Conservation (phyloP, 2,329 filamentous ascomycete genomes). For the Stenocarpella maydis region DNA sequence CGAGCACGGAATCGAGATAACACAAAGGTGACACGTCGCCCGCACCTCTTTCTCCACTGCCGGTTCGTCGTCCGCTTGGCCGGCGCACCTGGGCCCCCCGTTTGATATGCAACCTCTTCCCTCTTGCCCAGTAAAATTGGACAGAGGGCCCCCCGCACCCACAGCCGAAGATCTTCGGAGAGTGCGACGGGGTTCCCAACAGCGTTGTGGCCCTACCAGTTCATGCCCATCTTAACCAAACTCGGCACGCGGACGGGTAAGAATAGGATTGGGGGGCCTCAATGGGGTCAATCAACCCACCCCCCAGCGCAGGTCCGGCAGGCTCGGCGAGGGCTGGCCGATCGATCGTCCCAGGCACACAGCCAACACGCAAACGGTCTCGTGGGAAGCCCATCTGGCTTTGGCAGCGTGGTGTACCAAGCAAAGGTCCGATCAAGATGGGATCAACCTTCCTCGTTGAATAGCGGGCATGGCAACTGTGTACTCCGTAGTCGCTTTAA, state of each 20-base stretch:
- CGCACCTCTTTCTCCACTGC: background rate
- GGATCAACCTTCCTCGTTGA: background rate
- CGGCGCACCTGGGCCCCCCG: background rate
- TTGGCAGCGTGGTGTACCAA: no score
- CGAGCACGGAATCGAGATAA: slow-evolving; percentile 15
- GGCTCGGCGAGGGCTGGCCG: background rate
- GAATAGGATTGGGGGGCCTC: no score
- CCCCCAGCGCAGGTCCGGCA: slow-evolving; percentile 5
- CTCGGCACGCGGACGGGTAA: no score
- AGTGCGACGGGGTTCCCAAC: slow-evolving; percentile 13
- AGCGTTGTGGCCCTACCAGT: slow-evolving; percentile 16
- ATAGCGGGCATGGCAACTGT: no score
- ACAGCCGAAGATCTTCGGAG: slow-evolving; percentile 9
- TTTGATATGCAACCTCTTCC: background rate
- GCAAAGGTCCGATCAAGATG: background rate
- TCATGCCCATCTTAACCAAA: background rate
- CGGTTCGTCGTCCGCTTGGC: background rate
- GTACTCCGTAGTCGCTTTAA: no score
- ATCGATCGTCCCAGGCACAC: slow-evolving; percentile 6
- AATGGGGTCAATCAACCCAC: no score
- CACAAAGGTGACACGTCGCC: slow-evolving; percentile 23
- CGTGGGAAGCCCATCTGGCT: background rate
- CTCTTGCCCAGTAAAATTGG: slow-evolving; percentile 2
- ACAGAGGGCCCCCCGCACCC: background rate
- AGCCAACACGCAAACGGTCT: background rate